Percentiles rank a stretch among this genome's conserved stretches.
phyloP scores from a whole-genome alignment of 1,284 basidiomycete genomes.

The Anthracocystis setariae region DNA sequence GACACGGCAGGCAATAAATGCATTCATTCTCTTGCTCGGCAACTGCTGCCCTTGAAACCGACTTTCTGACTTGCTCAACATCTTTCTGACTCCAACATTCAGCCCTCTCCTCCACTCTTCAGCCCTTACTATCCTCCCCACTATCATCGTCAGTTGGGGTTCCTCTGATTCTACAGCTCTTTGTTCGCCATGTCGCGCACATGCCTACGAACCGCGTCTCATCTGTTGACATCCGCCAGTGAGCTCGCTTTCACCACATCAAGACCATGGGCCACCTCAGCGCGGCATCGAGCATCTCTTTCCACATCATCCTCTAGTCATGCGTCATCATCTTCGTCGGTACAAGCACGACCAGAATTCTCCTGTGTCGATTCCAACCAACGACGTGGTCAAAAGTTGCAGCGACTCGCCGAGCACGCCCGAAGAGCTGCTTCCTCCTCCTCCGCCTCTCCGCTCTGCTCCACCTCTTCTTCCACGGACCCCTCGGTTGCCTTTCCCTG shows the following conservation, averaged over 20 bases:
- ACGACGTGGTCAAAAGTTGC: slow-evolving; percentile 45
- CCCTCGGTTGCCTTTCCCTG: slow-evolving; percentile 59
- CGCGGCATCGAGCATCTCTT: not conserved
- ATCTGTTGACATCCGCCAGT: slow-evolving; percentile 13
- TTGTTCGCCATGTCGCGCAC: slow-evolving; percentile 20
- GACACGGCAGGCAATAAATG: too few relatives aligned
- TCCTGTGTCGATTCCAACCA: slow-evolving; percentile 66
- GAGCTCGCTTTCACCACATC: slow-evolving; percentile 1
- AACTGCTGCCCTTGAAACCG: too few relatives aligned
- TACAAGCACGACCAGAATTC: slow-evolving; percentile 38
- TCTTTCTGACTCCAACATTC: too few relatives aligned
- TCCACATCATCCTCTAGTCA: slow-evolving; percentile 2
- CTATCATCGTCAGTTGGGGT: not conserved
- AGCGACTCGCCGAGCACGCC: slow-evolving; percentile 30
- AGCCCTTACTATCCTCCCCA: not conserved
- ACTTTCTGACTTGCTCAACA: too few relatives aligned
- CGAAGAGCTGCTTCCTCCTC: slow-evolving; percentile 3
- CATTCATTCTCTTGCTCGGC: too few relatives aligned
- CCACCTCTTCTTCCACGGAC: slow-evolving; percentile 16
- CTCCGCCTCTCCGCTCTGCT: slow-evolving; percentile 22
- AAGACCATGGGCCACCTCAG: not conserved
- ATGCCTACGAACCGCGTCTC: slow-evolving; percentile 7
- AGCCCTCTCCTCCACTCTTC: not conserved
- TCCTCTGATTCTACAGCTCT: not conserved
- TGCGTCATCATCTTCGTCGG: slow-evolving; percentile 9